Base-by-base conservation (phyloP, 2,329 filamentous ascomycete species). In the Curvularia eragrostidis region DNA sequence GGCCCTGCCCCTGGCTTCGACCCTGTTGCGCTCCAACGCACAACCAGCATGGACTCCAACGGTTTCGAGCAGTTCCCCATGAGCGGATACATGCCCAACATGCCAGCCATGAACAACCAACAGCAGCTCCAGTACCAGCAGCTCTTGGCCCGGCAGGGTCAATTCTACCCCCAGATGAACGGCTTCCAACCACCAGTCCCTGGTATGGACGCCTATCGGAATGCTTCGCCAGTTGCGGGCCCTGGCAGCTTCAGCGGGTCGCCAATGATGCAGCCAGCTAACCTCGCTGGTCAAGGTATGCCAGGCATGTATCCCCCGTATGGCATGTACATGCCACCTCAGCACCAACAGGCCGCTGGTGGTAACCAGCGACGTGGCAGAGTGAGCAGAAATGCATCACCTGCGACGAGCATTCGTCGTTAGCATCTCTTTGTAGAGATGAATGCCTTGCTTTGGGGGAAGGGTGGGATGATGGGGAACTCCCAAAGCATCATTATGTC, bases 91-190 rank as follows among this genome's bases (percentile, higher is more conserved):
- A 71, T 78, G 65, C 72, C 71, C 21, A 72, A 72, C 56, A 75
- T 75, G 71, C 77, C 79, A 41, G 71, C 83, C 10, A 71, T 76
- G 61, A 71, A 75, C 19, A 76, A 75, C 15, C 80, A 79, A 46
- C 82, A 84, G 55, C 72, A 85, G 65, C 69, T 85, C 28, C 85
- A 87, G 66, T 87, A 87, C 65, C 85, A 87, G 65, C 81, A 83
- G 68, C 81, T 85, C 66, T 73, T 85, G 23, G 81, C 82, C 43
- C 81, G 56, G 77, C 82, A 65, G 79, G 58, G 76, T 41, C 80
- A 78, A 39, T 78, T 81, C 54, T 83, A 83, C 59, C 76, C 77
- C 2, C 74, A 73, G 49, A 77, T 84, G 70, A 77, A 80, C 10
- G 74, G 74, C 26, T 75, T 74, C 50, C 68, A 71, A 41, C 71